These are phyloP conservation scores for Kalmusia sp. DNA, from an alignment of 2,329 filamentous ascomycete genomes.

Conservation along the genomic window DNA sequence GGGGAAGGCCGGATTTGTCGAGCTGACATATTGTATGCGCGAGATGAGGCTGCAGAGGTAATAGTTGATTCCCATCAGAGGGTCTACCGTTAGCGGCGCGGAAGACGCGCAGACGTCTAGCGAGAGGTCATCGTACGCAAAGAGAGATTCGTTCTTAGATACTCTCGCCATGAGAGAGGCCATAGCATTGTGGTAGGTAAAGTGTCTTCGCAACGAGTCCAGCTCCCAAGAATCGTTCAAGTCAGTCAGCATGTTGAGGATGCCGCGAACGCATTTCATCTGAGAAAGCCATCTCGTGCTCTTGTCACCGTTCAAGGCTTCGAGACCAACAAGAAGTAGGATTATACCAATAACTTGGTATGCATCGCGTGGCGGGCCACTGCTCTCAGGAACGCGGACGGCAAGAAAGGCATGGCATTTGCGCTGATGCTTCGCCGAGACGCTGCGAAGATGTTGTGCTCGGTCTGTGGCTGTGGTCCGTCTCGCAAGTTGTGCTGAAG, in stretches of 20 bases:
- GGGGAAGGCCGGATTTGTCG: slow-evolving; percentile 40
- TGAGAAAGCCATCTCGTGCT: slow-evolving; percentile 46
- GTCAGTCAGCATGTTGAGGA: slow-evolving; percentile 33
- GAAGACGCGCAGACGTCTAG: slow-evolving; percentile 24
- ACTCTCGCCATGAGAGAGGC: slow-evolving; percentile 44
- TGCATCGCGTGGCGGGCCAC: slow-evolving; percentile 33
- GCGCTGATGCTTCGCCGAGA: slow-evolving; percentile 40
- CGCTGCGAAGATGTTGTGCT: slow-evolving; percentile 34
- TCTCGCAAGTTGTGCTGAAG: slow-evolving; percentile 43
- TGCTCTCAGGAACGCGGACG: slow-evolving; percentile 34
- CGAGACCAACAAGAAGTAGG: slow-evolving; percentile 42
- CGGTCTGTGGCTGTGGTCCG: slow-evolving; percentile 34
- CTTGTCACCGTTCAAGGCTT: slow-evolving; percentile 44
- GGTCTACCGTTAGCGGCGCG: slow-evolving; percentile 39
- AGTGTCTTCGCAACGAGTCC: slow-evolving; percentile 43
- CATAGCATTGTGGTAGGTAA: slow-evolving; percentile 46
- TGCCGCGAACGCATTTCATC: slow-evolving; percentile 39
- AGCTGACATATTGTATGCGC: slow-evolving; percentile 43
- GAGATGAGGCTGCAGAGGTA: slow-evolving; percentile 42
- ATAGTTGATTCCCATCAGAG: slow-evolving; percentile 45
- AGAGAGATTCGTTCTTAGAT: slow-evolving; percentile 20
- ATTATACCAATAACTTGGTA: slow-evolving; percentile 45
- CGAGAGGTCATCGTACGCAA: slow-evolving; percentile 26
- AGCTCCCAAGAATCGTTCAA: slow-evolving; percentile 38
- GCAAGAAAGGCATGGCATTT: slow-evolving; percentile 43